Evolutionary conservation across 2,329 filamentous ascomycete genomes (phyloP).

Genomic region (Phaeosphaeria sp.): DNA sequence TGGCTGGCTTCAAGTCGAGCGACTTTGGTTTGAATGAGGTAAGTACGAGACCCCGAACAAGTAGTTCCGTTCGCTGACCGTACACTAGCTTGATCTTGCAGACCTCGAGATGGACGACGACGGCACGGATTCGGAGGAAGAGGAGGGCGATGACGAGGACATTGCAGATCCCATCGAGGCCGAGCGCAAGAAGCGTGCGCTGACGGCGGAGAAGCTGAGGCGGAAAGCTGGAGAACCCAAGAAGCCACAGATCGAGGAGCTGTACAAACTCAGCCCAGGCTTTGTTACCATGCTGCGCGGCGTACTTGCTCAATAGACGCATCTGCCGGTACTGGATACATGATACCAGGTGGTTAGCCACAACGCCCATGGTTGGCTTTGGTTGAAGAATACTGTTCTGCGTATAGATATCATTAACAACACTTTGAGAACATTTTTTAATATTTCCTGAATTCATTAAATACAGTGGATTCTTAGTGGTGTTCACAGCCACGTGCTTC

Average conservation of each 20-base stretch:
- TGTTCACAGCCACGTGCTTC: conserved; percentile 16
- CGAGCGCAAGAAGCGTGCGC: conserved; percentile 78
- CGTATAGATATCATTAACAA: neutral
- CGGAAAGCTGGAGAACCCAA: conserved; percentile 81
- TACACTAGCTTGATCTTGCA: conserved; percentile 71
- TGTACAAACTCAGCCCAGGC: conserved; percentile 78
- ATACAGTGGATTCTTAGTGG: neutral
- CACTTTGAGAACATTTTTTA: neutral
- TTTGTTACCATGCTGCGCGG: conserved; percentile 83
- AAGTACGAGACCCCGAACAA: conserved; percentile 10
- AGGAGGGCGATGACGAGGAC: conserved; percentile 71
- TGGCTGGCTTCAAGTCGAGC: conserved; percentile 70
- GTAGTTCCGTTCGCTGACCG: neutral
- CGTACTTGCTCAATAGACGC: conserved; percentile 67
- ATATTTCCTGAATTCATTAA: neutral
- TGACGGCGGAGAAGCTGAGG: conserved; percentile 80
- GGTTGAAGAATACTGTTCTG: neutral
- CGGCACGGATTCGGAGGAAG: conserved; percentile 61
- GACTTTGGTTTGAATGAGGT: conserved; percentile 91
- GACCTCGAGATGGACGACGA: conserved; percentile 84
- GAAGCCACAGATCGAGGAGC: conserved; percentile 80
- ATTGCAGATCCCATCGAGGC: conserved; percentile 86
- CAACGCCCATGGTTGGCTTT: neutral
- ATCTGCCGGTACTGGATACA: neutral
- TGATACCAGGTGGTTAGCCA: neutral